These are phyloP conservation scores for Alternaria ventricosa DNA, from an alignment of 2,329 filamentous ascomycete species.

Conservation along the genomic window DNA sequence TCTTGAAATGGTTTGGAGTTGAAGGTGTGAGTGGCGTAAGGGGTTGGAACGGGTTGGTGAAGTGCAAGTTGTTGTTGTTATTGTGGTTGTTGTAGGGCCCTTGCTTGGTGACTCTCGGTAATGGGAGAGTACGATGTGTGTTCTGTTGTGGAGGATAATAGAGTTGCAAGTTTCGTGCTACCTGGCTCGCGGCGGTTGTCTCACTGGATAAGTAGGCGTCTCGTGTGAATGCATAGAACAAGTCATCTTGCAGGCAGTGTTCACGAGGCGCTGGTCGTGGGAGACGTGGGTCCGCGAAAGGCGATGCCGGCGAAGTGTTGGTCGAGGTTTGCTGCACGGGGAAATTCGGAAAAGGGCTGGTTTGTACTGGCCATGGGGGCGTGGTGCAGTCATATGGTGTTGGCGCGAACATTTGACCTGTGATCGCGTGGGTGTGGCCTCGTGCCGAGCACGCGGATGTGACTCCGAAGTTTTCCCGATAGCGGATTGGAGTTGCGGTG, in stretches of 20 bases:
- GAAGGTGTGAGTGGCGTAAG: neutral
- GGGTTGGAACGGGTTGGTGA: neutral
- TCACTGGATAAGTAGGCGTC: slow-evolving; percentile 13
- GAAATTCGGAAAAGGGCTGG: slow-evolving; percentile 5
- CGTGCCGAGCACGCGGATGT: neutral
- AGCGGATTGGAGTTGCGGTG: neutral
- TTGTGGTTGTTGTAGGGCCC: neutral
- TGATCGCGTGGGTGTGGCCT: neutral
- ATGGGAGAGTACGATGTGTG: neutral
- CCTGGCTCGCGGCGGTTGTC: slow-evolving; percentile 1
- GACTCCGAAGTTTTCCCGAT: neutral
- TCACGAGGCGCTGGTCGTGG: slow-evolving; percentile 18
- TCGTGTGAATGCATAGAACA: slow-evolving; percentile 10
- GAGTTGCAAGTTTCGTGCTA: neutral
- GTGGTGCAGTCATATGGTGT: slow-evolving; percentile 11
- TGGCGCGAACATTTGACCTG: slow-evolving; percentile 5
- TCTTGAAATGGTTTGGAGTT: slow-evolving; percentile 9
- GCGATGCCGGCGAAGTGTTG: slow-evolving; percentile 1
- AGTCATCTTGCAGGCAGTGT: slow-evolving; percentile 17
- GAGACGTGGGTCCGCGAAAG: slow-evolving; percentile 12
- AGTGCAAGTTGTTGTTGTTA: neutral
- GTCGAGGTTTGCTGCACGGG: slow-evolving; percentile 3
- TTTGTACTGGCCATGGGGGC: neutral
- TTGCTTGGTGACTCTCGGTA: neutral
- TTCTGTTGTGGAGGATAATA: neutral